Conservation (phyloP, 208 protist species). For the Trypanosoma avium region DNA sequence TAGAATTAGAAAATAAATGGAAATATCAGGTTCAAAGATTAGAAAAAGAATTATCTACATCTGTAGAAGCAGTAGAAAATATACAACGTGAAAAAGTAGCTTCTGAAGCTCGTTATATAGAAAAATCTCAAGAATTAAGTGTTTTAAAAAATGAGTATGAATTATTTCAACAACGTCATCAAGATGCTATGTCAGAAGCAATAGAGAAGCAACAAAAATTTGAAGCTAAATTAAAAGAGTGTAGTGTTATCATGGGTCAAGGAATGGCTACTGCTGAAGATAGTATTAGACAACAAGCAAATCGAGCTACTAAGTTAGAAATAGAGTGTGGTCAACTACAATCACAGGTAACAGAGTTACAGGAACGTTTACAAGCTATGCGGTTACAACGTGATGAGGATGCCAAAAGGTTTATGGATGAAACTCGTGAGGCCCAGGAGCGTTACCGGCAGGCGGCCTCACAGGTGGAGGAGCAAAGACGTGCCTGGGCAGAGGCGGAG, state of each 20-base stretch:
- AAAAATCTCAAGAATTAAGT: constrained; percentile 32
- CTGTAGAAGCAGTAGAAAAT: constrained; percentile 28
- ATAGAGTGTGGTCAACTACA: constrained; percentile 67
- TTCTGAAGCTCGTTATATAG: constrained; percentile 11
- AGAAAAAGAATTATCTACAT: constrained; percentile 35
- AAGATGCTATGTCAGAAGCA: constrained; percentile 32
- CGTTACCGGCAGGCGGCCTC: constrained; percentile 34
- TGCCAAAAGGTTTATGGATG: constrained; percentile 36
- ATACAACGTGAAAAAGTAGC: constrained; percentile 27
- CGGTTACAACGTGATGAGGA: constrained; percentile 48
- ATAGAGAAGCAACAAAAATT: constrained; percentile 14
- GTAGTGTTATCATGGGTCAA: constrained; percentile 35
- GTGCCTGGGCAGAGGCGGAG: constrained; percentile 14
- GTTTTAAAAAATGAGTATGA: constrained; percentile 39
- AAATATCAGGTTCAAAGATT: constrained; percentile 13
- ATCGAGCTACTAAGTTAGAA: constrained; percentile 39
- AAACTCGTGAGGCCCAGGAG: constrained; percentile 42
- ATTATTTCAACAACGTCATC: constrained; percentile 34
- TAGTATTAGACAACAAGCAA: constrained; percentile 49
- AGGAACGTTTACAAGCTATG: constrained; percentile 55
- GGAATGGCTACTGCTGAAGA: constrained; percentile 52
- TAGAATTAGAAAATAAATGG: constrained; percentile 30
- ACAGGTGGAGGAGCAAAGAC: constrained; percentile 29
- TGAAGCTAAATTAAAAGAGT: constrained; percentile 33
- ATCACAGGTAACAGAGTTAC: constrained; percentile 46